These are phyloP conservation scores for Microstroma glucosiphilum DNA, from an alignment of 1,284 basidiomycete genomes.

Conservation along the genomic window DNA sequence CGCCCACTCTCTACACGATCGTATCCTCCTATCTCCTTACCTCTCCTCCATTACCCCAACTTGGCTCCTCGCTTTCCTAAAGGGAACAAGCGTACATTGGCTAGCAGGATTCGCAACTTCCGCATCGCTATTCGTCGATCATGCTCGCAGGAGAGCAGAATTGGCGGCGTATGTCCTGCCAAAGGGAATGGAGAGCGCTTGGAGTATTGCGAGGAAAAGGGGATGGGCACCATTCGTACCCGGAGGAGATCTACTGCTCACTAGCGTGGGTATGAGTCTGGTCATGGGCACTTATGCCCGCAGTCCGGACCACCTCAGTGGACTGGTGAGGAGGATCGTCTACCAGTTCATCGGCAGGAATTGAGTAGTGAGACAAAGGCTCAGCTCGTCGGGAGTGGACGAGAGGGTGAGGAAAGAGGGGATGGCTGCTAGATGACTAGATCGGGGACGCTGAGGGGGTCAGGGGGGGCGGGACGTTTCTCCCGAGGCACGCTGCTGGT, in stretches of 20 bases:
- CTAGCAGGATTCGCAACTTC: conserved; percentile 70
- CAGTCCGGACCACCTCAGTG: conserved; percentile 79
- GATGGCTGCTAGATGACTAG: too few relatives aligned
- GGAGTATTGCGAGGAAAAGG: conserved; percentile 70
- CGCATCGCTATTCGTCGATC: conserved; percentile 77
- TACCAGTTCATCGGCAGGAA: conserved; percentile 60
- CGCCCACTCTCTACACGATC: conserved; percentile 60
- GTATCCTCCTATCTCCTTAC: conserved; percentile 15
- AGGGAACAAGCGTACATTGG: conserved; percentile 60
- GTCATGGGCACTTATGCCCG: conserved; percentile 80
- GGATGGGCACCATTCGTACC: conserved; percentile 66
- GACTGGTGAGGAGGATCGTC: conserved; percentile 74
- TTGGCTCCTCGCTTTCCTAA: conserved; percentile 60
- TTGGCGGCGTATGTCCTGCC: conserved; percentile 92
- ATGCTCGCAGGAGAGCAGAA: conserved; percentile 70
- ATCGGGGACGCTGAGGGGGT: too few relatives aligned
- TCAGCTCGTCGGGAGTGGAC: background rate
- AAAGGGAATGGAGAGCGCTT: conserved; percentile 64
- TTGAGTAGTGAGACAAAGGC: background rate
- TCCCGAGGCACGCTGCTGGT: too few relatives aligned
- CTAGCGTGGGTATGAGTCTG: conserved; percentile 72
- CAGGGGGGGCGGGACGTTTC: too few relatives aligned
- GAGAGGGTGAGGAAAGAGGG: too few relatives aligned
- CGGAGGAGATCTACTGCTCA: conserved; percentile 65
- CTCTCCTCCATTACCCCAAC: conserved; percentile 49